phyloP scores from a whole-genome alignment of 495 filamentous ascomycete genomes.

The Xylaria intraflava region DNA sequence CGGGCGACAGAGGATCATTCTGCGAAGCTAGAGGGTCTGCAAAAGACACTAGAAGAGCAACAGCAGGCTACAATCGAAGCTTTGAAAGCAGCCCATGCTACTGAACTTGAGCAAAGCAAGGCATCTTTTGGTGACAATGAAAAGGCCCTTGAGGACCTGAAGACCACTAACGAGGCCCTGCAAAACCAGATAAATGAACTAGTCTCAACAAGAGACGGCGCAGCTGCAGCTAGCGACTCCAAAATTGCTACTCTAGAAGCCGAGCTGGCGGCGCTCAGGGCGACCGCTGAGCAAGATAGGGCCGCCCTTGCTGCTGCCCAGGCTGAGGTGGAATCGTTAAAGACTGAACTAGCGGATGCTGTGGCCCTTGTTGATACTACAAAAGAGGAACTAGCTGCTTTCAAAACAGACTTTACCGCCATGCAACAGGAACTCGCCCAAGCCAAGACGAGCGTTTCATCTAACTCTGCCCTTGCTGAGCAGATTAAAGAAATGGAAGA shows the following conservation, averaged over 20 bases:
- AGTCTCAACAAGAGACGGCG: constrained; percentile 22
- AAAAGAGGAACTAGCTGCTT: constrained; percentile 31
- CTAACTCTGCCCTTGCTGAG: constrained; percentile 32
- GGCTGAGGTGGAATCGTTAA: constrained; percentile 30
- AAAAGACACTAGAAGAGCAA: constrained; percentile 35
- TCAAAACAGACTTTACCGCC: constrained; percentile 32
- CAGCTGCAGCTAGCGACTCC: constrained; percentile 20
- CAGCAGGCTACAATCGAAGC: constrained; percentile 34
- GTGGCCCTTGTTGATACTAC: constrained; percentile 25
- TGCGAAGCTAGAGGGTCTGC: constrained; percentile 33
- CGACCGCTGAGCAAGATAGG: constrained; percentile 33
- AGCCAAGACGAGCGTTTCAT: constrained; percentile 32
- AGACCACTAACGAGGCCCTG: constrained; percentile 35
- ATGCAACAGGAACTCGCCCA: constrained; percentile 33
- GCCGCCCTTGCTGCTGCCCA: constrained; percentile 32
- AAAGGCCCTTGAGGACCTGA: constrained; percentile 34
- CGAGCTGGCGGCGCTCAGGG: constrained; percentile 37
- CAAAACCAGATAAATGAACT: constrained; percentile 41
- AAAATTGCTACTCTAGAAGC: constrained; percentile 35
- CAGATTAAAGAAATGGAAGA: constrained; percentile 38
- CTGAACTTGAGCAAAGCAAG: constrained; percentile 34
- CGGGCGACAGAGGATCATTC: constrained; percentile 35
- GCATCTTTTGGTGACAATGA: constrained; percentile 27
- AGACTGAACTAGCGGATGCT: constrained; percentile 30
- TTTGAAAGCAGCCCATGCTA: constrained; percentile 36